Evolutionary conservation across 257 asterid genomes (phyloP).

Genomic region (Nicotiana tomentosiformis): DNA sequence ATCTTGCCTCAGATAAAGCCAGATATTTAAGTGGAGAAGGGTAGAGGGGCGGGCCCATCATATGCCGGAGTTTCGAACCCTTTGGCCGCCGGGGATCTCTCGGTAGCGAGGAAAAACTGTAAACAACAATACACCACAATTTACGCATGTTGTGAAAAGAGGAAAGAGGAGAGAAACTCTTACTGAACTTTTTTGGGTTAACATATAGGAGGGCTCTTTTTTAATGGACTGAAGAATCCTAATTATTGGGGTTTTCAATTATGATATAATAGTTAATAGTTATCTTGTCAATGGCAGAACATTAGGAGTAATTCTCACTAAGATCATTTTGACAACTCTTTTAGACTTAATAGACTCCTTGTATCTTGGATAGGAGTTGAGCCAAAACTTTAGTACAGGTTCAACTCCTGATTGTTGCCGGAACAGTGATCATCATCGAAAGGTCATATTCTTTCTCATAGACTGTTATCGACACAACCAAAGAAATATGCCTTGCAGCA

Average conservation of each 20-base stretch:
- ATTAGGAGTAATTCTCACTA: neutral
- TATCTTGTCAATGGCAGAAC: neutral
- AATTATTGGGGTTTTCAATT: neutral
- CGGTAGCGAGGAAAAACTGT: neutral
- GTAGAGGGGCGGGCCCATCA: too few relatives aligned
- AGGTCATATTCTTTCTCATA: neutral
- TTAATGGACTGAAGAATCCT: neutral
- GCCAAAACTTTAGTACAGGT: neutral
- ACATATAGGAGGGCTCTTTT: neutral
- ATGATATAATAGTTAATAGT: neutral
- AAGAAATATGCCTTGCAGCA: neutral
- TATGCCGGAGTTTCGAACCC: too few relatives aligned
- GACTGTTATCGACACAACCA: neutral
- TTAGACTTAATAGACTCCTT: neutral
- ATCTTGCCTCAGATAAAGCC: too few relatives aligned
- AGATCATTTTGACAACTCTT: neutral
- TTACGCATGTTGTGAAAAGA: neutral
- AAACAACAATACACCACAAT: neutral
- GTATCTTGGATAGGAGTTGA: neutral
- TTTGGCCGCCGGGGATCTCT: too few relatives aligned
- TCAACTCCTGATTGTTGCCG: neutral
- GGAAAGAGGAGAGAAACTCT: neutral
- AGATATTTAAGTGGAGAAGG: too few relatives aligned
- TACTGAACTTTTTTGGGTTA: neutral
- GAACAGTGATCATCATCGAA: neutral